phyloP scores from a whole-genome alignment of 2,329 filamentous ascomycete species.

The Drechslerella dactyloides region DNA sequence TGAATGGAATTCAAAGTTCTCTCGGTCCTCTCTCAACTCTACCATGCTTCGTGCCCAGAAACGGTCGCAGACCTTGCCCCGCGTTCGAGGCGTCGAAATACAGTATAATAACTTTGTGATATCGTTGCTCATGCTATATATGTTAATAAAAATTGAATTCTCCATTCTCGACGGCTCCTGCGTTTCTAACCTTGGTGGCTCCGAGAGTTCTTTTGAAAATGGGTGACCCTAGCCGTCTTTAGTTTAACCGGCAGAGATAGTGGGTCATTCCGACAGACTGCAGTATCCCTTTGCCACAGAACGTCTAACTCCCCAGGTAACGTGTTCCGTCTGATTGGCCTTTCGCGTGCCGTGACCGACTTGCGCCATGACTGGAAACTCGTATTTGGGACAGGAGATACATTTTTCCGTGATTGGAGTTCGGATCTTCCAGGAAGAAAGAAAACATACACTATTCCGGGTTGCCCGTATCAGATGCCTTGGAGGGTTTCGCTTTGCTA shows the following conservation, averaged over 20 bases:
- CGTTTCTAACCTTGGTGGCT: too few relatives aligned
- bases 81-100: too few relatives aligned
- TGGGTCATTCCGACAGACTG: slow-evolving; percentile 28
- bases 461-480: neutral
- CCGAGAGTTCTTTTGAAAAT: slow-evolving; percentile 14
- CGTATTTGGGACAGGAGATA: slow-evolving; percentile 45
- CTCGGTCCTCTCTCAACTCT: too few relatives aligned
- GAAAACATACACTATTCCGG: slow-evolving; percentile 28
- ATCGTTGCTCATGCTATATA: too few relatives aligned
- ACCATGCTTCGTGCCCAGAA: too few relatives aligned
- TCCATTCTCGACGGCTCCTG: too few relatives aligned
- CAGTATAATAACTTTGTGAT: too few relatives aligned
- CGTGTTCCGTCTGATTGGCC: slow-evolving; percentile 21
- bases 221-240: slow-evolving; percentile 30
- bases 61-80: too few relatives aligned
- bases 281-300: slow-evolving; percentile 23
- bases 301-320: slow-evolving; percentile 3
- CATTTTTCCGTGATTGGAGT: slow-evolving; percentile 42
- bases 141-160: too few relatives aligned
- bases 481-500: slow-evolving; percentile 27
- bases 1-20: too few relatives aligned
- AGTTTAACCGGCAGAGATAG: slow-evolving; percentile 44
- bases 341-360: slow-evolving; percentile 9
- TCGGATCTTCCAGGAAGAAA: neutral
- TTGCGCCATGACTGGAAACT: slow-evolving; percentile 34